phyloP scores from a whole-genome alignment of 768 basidiomycete genomes.

The Leccinum subgranulosum region DNA sequence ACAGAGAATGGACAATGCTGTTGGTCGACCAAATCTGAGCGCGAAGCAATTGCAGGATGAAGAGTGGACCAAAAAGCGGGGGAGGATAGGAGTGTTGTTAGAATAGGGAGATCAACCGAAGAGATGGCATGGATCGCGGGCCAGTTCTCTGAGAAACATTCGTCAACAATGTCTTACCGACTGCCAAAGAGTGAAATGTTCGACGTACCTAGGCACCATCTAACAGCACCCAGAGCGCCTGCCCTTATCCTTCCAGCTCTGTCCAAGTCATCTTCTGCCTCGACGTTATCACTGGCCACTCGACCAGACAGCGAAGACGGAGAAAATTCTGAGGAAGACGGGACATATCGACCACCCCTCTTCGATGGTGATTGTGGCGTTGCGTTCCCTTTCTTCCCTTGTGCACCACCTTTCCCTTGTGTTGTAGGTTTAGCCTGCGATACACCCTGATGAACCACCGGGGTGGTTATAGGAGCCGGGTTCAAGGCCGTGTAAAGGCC shows the following conservation, averaged over 20 bases:
- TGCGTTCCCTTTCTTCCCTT: slow-evolving; percentile 19
- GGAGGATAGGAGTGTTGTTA: slow-evolving; percentile 18
- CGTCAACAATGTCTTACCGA: slow-evolving; percentile 6
- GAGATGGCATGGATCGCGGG: slow-evolving; percentile 2
- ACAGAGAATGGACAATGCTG: slow-evolving; percentile 13
- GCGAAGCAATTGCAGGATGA: slow-evolving; percentile 45
- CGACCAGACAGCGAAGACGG: slow-evolving; percentile 17
- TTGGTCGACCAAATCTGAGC: slow-evolving; percentile 30
- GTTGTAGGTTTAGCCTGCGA: background rate
- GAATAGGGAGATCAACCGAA: background rate
- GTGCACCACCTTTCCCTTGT: slow-evolving; percentile 4
- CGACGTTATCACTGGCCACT: slow-evolving; percentile 31
- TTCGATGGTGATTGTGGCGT: slow-evolving; percentile 29
- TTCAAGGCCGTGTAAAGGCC: slow-evolving; percentile 60
- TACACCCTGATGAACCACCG: background rate
- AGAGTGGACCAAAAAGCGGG: slow-evolving; percentile 60
- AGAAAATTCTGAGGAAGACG: slow-evolving; percentile 33
- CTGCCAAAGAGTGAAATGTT: slow-evolving; percentile 1
- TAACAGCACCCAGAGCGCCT: slow-evolving; percentile 61
- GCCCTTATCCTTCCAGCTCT: slow-evolving; percentile 66
- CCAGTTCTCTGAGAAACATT: slow-evolving; percentile 14
- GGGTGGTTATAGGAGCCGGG: slow-evolving; percentile 48
- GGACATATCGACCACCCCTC: slow-evolving; percentile 30
- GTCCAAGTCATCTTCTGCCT: slow-evolving; percentile 68
- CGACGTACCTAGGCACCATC: slow-evolving; percentile 59